Evolutionary conservation across 306 rosid genomes (phyloP), one percentile per base, ranked within the genome.

Genomic region (Cucurbita argyrosperma): DNA sequence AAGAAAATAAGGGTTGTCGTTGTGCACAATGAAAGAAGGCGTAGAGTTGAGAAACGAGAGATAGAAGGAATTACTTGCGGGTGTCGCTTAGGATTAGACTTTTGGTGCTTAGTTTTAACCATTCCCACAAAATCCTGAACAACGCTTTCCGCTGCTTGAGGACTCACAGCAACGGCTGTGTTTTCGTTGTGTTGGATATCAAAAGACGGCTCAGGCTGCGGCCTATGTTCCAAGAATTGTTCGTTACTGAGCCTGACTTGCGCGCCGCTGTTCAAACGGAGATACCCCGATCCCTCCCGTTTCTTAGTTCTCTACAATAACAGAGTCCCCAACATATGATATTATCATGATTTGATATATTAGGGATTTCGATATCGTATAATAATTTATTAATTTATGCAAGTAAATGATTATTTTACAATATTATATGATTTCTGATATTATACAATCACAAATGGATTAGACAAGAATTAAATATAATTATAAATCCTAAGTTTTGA

Each of bases 71-170:
- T 76, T 79, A 83, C 86, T 18, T 73, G 78, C 21, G 81, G 74
- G 15, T 51, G 74, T 21, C 59, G 80, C 62, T 76, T 79, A 35
- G 83, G 59, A 66, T 83, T 83, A 74, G 58, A 68, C 70, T 79
- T 76, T 43, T 74, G 81, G 12, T 74, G 74, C 81, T 83, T 83
- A 23, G 72, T 75, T 62, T 75, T 75, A 58, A 75, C 78, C 78
- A 75, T 75, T 75, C 78, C 78, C 72, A 61, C 78, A 51, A 19
- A 75, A 47, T 23, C 57, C 56, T 40, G 62, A 42, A 26, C 14
- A 13, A 68, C 19, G 42, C 16, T 68, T 47, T 66, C n/a, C 16
- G 12, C 46, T 38, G 39, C 11, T 51, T 5, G 35, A 71, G 37
- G 75, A 51, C 46, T 50, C 23, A 42, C 74, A 37, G 46, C 9